These are phyloP conservation scores for Apiospora kogelbergensis DNA, from an alignment of 2,329 filamentous ascomycete genomes.

Conservation along the genomic window DNA sequence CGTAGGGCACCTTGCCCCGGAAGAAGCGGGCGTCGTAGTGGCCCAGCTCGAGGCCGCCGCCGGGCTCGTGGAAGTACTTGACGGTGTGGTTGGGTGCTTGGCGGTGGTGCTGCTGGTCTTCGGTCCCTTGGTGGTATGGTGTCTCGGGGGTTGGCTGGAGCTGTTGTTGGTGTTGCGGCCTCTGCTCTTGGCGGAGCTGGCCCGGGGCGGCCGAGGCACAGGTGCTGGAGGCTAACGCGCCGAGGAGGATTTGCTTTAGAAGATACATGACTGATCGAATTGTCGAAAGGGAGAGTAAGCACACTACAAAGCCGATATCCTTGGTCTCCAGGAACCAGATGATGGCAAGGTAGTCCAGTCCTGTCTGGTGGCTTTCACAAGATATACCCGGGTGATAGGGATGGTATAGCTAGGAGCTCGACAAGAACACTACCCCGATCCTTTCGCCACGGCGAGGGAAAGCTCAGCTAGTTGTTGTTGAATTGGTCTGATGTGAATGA, in stretches of 20 bases:
- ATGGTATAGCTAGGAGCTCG: background rate
- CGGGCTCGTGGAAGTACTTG: slow-evolving; percentile 69
- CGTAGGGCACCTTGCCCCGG: slow-evolving; percentile 60
- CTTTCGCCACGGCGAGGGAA: background rate
- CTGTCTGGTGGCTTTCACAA: too few species aligned
- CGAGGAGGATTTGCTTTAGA: background rate
- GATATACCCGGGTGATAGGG: background rate
- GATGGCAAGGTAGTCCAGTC: background rate
- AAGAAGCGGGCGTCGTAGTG: slow-evolving; percentile 79
- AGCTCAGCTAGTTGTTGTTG: background rate
- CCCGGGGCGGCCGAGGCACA: background rate
- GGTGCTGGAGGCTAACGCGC: background rate
- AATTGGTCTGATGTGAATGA: background rate
- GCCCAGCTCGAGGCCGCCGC: slow-evolving; percentile 56
- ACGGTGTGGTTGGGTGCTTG: slow-evolving; percentile 14
- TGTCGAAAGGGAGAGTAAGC: background rate
- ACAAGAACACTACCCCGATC: background rate
- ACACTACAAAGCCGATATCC: background rate
- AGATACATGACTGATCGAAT: background rate
- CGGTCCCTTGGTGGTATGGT: too few species aligned
- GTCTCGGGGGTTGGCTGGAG: background rate
- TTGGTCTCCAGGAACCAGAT: background rate
- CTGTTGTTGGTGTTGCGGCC: background rate
- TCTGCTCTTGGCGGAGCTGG: background rate
- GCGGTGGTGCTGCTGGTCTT: background rate